Base-by-base conservation (phyloP, 495 filamentous ascomycete genomes). In the Hypoxylon intermedium region DNA sequence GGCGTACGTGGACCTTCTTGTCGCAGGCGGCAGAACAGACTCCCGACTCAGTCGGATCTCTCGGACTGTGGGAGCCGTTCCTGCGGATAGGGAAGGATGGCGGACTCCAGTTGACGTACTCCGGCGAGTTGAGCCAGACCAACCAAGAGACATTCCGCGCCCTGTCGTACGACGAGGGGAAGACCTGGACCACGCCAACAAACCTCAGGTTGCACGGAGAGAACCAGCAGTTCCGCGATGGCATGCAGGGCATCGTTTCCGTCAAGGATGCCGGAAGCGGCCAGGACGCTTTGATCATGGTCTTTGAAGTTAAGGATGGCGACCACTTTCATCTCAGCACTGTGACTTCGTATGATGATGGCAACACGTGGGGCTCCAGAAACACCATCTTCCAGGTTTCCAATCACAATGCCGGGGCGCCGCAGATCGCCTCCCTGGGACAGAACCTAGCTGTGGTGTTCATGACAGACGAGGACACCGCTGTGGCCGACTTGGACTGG, bases 121-220 rank as follows among this genome's bases (percentile, higher is more conserved):
- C 80, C 5, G 74, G 79, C 33, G 82, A 85, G 67, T 79, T 79
- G 30, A 76, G 74, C 21, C 72, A 58, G 7, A 72, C 76, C 55
- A 85, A 85, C 61, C 85, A 87, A 68, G 80, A 85, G 50, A 83
- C 80, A 11, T 79, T 87, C 74, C 67, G 81, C n/a, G 77, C 78
- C 15, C 61, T 74, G 18, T 85, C 83, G 16, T 60, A 58, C 12
- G 80, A 86, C 50, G 77, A 75, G 5, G 85, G 84, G 0, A 63
- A 59, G 31, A 79, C 73, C 5, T 86, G 84, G 85, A 71, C 72
- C n/a, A 37, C 54, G 7, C 63, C 71, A 0, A 31, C 18, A 12
- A 60, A 55, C 21, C 63, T 73, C 3, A 50, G 56, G 19, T 23
- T 77, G 74, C 15, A 72, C 64, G 46, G 76, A 69, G 33, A 67